These are phyloP conservation scores for Botrytis elliptica DNA, from an alignment of 2,329 filamentous ascomycete species.

Conservation along the genomic window DNA sequence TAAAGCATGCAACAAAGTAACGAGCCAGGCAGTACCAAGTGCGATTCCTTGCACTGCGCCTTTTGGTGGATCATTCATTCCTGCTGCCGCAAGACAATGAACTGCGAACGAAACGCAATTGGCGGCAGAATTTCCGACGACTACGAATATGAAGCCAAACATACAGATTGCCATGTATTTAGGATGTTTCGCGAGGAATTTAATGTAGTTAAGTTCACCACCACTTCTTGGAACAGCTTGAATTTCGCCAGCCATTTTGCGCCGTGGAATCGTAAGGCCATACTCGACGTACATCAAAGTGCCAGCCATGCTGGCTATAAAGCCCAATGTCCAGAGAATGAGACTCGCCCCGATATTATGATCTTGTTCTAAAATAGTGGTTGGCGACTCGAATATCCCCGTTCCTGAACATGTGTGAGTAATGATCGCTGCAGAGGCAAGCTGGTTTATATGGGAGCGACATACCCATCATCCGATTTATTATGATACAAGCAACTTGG, in stretches of 20 bases:
- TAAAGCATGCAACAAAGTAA: conserved; percentile 49
- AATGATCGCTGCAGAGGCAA: background rate
- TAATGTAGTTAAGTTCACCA: conserved; percentile 48
- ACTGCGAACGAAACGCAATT: conserved; percentile 53
- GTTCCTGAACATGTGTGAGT: conserved; percentile 25
- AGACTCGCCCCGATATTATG: conserved; percentile 54
- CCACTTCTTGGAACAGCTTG: conserved; percentile 46
- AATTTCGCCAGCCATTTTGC: conserved; percentile 42
- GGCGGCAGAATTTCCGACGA: conserved; percentile 51
- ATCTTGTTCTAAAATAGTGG: conserved; percentile 47
- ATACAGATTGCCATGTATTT: conserved; percentile 39
- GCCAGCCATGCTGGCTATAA: conserved; percentile 33
- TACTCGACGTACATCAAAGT: conserved; percentile 45
- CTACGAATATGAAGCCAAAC: conserved; percentile 38
- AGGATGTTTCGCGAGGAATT: background rate
- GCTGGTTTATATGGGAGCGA: too few species aligned
- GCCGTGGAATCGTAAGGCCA: conserved; percentile 48
- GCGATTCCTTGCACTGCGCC: conserved; percentile 49
- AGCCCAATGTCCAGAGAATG: conserved; percentile 53
- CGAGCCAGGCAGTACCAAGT: conserved; percentile 45
- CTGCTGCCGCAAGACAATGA: conserved; percentile 45
- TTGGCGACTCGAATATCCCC: conserved; percentile 48
- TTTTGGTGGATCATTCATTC: conserved; percentile 33
- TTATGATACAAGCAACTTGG: conserved; percentile 16
- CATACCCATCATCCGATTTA: conserved; percentile 21